Base-by-base conservation (phyloP, 2,329 filamentous ascomycete species). In the Talaromyces amestolkiae region DNA sequence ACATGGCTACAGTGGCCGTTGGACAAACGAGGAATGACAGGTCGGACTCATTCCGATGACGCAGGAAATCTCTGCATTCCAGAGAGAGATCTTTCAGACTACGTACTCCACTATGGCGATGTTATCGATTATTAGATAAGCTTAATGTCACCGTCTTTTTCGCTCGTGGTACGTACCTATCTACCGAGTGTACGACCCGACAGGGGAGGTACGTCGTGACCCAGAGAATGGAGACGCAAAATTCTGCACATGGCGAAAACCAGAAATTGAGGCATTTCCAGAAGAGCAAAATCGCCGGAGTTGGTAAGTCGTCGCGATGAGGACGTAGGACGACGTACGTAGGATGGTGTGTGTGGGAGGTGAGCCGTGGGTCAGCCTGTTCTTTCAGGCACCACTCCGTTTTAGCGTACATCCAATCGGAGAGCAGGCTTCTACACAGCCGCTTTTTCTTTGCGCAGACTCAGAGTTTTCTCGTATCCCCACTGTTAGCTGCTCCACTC, bases 61-160 rank as follows among this genome's bases (percentile, higher is more conserved):
- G 35, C 53, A 13, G 56, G 22, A 10, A 58, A 24, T 41, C 7
- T 58, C 35, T 39, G 37, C 54, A 58, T 41, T 39, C 35, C 35
- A 27, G 13, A 17, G 19, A 33, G 10, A 58, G 22, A 27, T n/a
- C 22, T 24, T 33, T 35, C 27, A 19, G 9, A 17, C 27, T 31
- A 31, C 27, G 17, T 27, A 13, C 24, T 51, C 22, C 22, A 51
- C 19, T 19, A 35, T 53, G 49, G 27, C 27, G 27, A 54, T n/a
- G 27, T 24, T 59, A 59, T 59, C 56, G 56, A 59, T 59, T 61
- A 59, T 59, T 61, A 62, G 60, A 62, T 62, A 62, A 62, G 60
- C 45, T 62, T 62, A 62, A 47, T 61, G 19, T 37, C 59, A 58
- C 56, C 56, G 37, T 54, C 27, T 7, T 53, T 53, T 9, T 22